A percentile compares a stretch with the other conserved stretches of the same genome.
phyloP scores from a whole-genome alignment of 2,329 filamentous ascomycete species.

The Ophiostoma piceae region DNA sequence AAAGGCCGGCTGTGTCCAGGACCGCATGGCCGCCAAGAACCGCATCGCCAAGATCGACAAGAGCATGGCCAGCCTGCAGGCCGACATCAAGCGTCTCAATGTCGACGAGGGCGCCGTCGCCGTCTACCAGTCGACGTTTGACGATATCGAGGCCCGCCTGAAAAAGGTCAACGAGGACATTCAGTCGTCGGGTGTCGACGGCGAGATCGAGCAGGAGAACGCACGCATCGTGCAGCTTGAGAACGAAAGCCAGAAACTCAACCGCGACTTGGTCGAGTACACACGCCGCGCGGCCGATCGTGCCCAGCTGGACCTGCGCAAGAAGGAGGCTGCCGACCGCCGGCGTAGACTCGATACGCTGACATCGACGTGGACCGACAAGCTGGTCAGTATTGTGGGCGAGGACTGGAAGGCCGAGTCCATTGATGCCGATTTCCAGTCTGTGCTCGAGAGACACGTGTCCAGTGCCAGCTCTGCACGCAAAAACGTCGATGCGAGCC shows the following conservation, averaged over 20 bases:
- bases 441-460: slow-evolving; percentile 52
- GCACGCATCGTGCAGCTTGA: slow-evolving; percentile 64
- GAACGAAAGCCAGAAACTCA: slow-evolving; percentile 64
- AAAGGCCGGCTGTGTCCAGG: slow-evolving; percentile 66
- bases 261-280: slow-evolving; percentile 75
- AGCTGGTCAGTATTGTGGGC: slow-evolving; percentile 61
- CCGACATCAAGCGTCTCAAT: slow-evolving; percentile 64
- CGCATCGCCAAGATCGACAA: slow-evolving; percentile 69
- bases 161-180: slow-evolving; percentile 58
- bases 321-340: slow-evolving; percentile 70
- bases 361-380: slow-evolving; percentile 65
- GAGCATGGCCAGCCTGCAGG: slow-evolving; percentile 61
- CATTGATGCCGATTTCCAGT: slow-evolving; percentile 67
- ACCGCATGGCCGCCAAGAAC: slow-evolving; percentile 66
- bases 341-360: slow-evolving; percentile 73
- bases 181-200: slow-evolving; percentile 62
- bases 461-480: slow-evolving; percentile 59
- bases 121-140: slow-evolving; percentile 66
- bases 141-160: slow-evolving; percentile 62
- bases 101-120: slow-evolving; percentile 82
- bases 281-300: slow-evolving; percentile 76
- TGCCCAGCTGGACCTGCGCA: slow-evolving; percentile 76
- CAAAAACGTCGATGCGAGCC: slow-evolving; percentile 62
- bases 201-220: slow-evolving; percentile 62
- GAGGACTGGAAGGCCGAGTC: slow-evolving; percentile 62